Conservation (phyloP, 1,284 basidiomycete genomes). For the Cystobasidium sp. region DNA sequence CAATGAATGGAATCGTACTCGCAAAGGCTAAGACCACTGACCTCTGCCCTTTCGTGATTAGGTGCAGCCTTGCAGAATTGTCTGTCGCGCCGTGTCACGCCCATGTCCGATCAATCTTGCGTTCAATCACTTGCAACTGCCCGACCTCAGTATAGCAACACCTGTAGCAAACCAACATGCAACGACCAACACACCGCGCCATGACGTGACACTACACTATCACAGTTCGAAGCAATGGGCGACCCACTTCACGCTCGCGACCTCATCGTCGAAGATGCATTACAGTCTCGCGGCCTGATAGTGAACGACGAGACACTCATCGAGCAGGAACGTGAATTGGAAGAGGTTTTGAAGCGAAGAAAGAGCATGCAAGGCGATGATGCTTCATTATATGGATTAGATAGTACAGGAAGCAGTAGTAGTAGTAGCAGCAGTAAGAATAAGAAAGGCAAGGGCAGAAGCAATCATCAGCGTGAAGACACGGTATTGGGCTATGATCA, state of each 20-base stretch:
- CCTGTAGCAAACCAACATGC: too few species aligned
- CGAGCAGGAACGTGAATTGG: constrained; percentile 34
- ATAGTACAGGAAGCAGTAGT: not conserved
- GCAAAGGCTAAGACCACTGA: too few species aligned
- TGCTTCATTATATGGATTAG: not conserved
- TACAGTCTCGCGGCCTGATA: constrained; percentile 27
- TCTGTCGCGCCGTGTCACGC: not conserved
- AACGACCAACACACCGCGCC: not conserved
- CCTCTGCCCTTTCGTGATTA: too few species aligned
- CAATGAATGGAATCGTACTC: not conserved
- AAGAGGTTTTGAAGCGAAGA: constrained; percentile 26
- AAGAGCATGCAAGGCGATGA: not conserved
- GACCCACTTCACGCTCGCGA: constrained; percentile 33
- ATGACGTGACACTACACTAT: constrained; percentile 1
- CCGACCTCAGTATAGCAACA: too few species aligned
- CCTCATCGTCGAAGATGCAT: constrained; percentile 37
- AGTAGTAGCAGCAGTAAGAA: not conserved
- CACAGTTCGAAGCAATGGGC: constrained; percentile 15
- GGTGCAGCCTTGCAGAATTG: too few species aligned
- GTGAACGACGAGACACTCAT: constrained; percentile 22
- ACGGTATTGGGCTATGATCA: not conserved
- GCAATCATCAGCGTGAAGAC: not conserved
- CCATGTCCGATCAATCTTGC: too few species aligned
- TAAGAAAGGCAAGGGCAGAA: constrained; percentile 8
- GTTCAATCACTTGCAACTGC: too few species aligned